These are phyloP conservation scores for Cymbopogon flexuosus DNA, from an alignment of 202 grass and related monocot species.

Conservation along the genomic window DNA sequence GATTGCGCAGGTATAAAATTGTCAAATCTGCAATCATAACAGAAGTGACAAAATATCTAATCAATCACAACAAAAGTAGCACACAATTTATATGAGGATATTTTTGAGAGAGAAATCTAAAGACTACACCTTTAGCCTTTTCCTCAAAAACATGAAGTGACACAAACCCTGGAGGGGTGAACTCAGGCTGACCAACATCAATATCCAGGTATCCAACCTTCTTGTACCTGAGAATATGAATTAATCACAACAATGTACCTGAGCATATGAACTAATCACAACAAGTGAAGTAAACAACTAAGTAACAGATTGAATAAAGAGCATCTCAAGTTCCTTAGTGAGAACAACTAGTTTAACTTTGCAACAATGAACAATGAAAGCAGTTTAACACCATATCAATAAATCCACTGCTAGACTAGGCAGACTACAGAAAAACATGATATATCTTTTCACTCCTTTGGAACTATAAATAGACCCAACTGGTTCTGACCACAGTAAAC, in stretches of 20 bases:
- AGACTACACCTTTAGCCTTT: conserved; percentile 42
- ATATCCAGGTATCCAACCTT: conserved; percentile 72
- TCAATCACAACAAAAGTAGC: background rate
- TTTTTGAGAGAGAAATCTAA: background rate
- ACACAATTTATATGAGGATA: background rate
- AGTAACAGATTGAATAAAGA: background rate
- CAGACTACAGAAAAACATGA: background rate
- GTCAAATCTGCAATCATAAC: conserved; percentile 53
- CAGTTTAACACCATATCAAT: background rate
- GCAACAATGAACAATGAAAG: background rate
- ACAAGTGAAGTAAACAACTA: background rate
- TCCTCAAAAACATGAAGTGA: conserved; percentile 71
- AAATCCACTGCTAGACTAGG: background rate
- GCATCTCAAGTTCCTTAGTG: background rate
- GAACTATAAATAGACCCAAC: background rate
- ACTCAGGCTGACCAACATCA: conserved; percentile 84
- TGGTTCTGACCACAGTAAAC: background rate
- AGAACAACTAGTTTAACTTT: background rate
- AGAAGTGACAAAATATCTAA: conserved; percentile 14
- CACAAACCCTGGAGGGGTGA: conserved; percentile 61
- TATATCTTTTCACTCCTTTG: background rate
- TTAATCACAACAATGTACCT: background rate
- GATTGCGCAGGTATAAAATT: conserved; percentile 50
- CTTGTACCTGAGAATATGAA: conserved; percentile 45
- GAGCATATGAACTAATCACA: background rate